These are phyloP conservation scores for Crithidia expoeki DNA, from an alignment of 208 protist genomes.

Conservation along the genomic window DNA sequence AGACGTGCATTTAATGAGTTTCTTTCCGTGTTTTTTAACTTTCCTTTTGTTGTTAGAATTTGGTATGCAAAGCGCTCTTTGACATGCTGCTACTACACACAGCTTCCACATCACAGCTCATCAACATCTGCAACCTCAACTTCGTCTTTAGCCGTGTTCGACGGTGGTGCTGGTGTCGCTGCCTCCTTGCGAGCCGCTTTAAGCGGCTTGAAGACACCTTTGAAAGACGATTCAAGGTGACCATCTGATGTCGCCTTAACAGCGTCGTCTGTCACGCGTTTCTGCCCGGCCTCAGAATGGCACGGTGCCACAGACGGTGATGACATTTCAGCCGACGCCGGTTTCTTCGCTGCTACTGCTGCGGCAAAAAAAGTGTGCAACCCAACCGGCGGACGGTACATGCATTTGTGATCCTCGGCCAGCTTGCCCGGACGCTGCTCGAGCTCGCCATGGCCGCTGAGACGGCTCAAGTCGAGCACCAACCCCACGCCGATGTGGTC, in stretches of 20 bases:
- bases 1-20: no score
- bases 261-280: background rate
- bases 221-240: background rate
- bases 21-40: no score
- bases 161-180: background rate
- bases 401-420: slow-evolving; percentile 57
- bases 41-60: no score
- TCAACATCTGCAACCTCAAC: slow-evolving; percentile 23
- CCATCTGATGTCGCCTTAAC: background rate
- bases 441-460: slow-evolving; percentile 21
- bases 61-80: background rate
- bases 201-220: background rate
- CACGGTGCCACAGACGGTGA: background rate
- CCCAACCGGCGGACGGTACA: slow-evolving; percentile 66
- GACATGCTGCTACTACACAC: background rate
- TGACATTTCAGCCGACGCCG: background rate
- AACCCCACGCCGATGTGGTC: slow-evolving; percentile 88
- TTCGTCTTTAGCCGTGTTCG: background rate
- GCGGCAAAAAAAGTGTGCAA: slow-evolving; percentile 64
- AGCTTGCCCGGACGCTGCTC: slow-evolving; percentile 41
- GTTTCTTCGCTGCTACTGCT: slow-evolving; percentile 29
- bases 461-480: slow-evolving; percentile 33
- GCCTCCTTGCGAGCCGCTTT: background rate
- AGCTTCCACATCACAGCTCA: slow-evolving; percentile 3
- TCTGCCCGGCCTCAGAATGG: background rate